Evolutionary conservation across 768 basidiomycete genomes (phyloP).

Genomic region (Tylopilus sp.): DNA sequence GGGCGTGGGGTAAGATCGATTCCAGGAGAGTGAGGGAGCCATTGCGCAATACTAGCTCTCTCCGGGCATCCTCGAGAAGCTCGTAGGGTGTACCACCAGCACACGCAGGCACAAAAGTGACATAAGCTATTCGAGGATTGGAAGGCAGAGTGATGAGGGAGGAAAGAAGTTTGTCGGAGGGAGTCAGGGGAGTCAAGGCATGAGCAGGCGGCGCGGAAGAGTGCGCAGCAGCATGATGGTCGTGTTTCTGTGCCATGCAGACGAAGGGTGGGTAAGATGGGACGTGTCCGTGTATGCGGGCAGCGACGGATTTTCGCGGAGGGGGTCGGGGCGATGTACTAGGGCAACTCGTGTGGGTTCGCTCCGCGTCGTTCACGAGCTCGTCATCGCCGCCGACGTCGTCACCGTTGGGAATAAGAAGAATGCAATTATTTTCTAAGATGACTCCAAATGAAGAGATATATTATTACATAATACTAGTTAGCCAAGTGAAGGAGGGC

Average conservation of each 20-base stretch:
- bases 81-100: slow-evolving; percentile 33
- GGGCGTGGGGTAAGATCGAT: slow-evolving; percentile 50
- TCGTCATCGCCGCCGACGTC: slow-evolving; percentile 22
- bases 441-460: slow-evolving; percentile 14
- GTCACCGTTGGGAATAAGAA: slow-evolving; percentile 7
- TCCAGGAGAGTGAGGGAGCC: slow-evolving; percentile 39
- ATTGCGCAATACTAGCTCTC: slow-evolving; percentile 41
- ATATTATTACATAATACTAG: slow-evolving; percentile 26
- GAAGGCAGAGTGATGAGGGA: slow-evolving; percentile 45
- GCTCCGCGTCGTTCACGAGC: slow-evolving; percentile 20
- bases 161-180: slow-evolving; percentile 41
- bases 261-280: background rate
- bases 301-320: background rate
- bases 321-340: background rate
- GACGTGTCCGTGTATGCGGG: slow-evolving; percentile 1
- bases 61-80: slow-evolving; percentile 54
- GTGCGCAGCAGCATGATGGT: slow-evolving; percentile 17
- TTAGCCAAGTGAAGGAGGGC: background rate
- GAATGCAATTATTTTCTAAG: slow-evolving; percentile 10
- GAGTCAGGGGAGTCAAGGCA: slow-evolving; percentile 31
- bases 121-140: slow-evolving; percentile 42
- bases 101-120: slow-evolving; percentile 38
- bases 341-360: slow-evolving; percentile 11
- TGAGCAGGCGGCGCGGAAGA: slow-evolving; percentile 5
- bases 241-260: slow-evolving; percentile 31